Percentiles rank a stretch among this genome's conserved stretches.
Conservation (phyloP, 208 protist species). For the Phytomonas serpens region DNA sequence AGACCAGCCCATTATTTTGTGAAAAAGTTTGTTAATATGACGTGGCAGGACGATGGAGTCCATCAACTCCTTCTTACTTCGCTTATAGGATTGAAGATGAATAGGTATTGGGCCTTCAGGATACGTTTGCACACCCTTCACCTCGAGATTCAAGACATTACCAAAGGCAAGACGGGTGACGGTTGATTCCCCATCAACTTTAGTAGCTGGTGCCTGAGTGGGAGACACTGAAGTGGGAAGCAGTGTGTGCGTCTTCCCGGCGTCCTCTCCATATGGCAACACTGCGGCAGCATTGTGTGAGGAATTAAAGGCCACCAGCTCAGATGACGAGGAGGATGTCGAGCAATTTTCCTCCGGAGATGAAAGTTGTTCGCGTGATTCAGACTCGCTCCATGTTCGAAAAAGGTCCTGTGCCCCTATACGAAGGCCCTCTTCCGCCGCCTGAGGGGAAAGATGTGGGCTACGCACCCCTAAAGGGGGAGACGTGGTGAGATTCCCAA, state of each 20-base stretch:
- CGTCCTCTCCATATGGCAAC: slow-evolving; percentile 14
- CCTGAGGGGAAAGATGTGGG: slow-evolving; percentile 9
- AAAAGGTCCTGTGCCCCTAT: slow-evolving; percentile 3
- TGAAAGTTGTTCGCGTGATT: not conserved
- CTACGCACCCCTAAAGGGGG: slow-evolving; percentile 56
- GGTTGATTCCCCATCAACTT: slow-evolving; percentile 7
- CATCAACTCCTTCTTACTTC: slow-evolving; percentile 40
- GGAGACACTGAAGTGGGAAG: slow-evolving; percentile 6
- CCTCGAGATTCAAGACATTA: slow-evolving; percentile 61
- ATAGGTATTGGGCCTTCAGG: slow-evolving; percentile 50
- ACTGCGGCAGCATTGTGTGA: slow-evolving; percentile 3
- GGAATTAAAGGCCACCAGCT: not conserved
- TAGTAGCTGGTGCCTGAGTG: not conserved
- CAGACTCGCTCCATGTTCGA: not conserved
- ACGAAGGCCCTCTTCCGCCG: slow-evolving; percentile 4
- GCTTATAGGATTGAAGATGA: slow-evolving; percentile 52
- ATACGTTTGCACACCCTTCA: slow-evolving; percentile 58
- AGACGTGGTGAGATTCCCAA: slow-evolving; percentile 35
- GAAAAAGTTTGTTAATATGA: slow-evolving; percentile 85
- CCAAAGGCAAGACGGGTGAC: slow-evolving; percentile 61
- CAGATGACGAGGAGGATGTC: not conserved
- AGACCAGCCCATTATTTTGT: slow-evolving; percentile 91
- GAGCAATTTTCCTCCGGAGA: not conserved
- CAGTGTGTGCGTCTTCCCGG: slow-evolving; percentile 13
- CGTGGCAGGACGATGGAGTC: slow-evolving; percentile 75